Evolutionary conservation across 2,329 filamentous ascomycete species (phyloP), one percentile per base, ranked within the genome.

Genomic region (Ophiocordyceps camponoti-floridani): DNA sequence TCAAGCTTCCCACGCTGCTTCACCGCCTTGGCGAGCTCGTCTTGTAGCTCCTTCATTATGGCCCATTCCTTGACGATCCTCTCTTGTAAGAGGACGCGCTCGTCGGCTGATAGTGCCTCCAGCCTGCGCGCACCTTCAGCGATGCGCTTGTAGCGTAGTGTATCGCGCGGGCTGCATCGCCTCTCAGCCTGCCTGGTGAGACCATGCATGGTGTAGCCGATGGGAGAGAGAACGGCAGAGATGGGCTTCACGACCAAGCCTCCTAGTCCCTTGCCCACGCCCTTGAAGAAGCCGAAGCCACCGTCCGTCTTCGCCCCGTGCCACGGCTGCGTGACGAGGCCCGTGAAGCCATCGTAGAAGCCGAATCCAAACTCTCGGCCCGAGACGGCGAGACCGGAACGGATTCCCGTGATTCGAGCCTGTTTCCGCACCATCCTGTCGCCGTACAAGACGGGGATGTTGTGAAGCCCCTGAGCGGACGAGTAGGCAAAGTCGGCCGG

Each of bases 401-500:
- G 66, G 46, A 83, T 68, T 2, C 78, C 80, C 1, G 77, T 82
- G 40, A 84, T 73, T 8, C 76, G 69, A 1, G 69, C 68, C 1
- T 77, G 75, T 2, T 70, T 69, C 4, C 80, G 70, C 2, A 84
- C 80, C 1, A 79, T 83, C 43, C 75, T 70, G 52, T 84, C 80
- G 13, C 79, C 79, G 51, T 84, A 84, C 0, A 84, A 65, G 2
- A 77, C 70, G 1, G 79, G 79, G 0, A 77, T 77, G 50, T 84
- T 84, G 56, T 83, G 79, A 49, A 83, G 82, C 1, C 79, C 79
- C 54, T 82, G 77, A 1, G 76, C 75, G 2, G 83, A 55, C 0
- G 76, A 75, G 38, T 82, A 60, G 0, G 71, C 67, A 2, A 82
- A 56, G 51, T 79, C 70, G 50, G 80, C 71, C 0, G 79, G 79